phyloP scores from a whole-genome alignment of 2,329 filamentous ascomycete genomes.

The Magnaporthiopsis incrustans region DNA sequence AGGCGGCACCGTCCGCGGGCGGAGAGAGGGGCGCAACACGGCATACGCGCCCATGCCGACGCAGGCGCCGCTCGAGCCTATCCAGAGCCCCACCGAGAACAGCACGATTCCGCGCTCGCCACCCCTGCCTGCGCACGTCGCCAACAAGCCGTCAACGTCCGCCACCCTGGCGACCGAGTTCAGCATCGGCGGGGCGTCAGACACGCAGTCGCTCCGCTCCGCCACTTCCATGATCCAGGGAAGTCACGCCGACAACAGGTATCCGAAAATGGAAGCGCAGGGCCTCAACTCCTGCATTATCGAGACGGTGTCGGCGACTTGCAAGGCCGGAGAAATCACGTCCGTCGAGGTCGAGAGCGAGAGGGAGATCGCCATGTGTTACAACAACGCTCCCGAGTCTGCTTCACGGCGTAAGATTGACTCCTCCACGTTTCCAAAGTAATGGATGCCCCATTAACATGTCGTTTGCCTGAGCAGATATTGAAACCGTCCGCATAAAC shows the following conservation, averaged over 20 bases:
- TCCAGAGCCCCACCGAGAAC: neutral
- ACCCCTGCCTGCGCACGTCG: conserved; percentile 20
- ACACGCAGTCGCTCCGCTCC: conserved; percentile 87
- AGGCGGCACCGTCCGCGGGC: conserved; percentile 72
- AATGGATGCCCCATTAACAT: conserved; percentile 5
- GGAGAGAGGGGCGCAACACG: conserved; percentile 86
- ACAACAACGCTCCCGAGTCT: conserved; percentile 51
- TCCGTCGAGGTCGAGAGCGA: conserved; percentile 70
- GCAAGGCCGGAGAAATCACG: conserved; percentile 65
- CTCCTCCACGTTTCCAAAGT: neutral
- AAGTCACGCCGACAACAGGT: conserved; percentile 60
- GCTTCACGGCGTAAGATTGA: conserved; percentile 40
- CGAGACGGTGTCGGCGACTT: conserved; percentile 81
- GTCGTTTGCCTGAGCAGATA: conserved; percentile 25
- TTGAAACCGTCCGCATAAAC: conserved; percentile 70
- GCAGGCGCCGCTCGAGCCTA: conserved; percentile 5
- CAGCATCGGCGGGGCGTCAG: conserved; percentile 54
- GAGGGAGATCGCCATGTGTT: conserved; percentile 83
- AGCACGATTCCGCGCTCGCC: conserved; percentile 18
- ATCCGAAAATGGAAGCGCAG: conserved; percentile 71
- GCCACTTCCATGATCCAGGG: conserved; percentile 60
- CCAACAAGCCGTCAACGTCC: conserved; percentile 38
- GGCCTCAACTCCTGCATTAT: conserved; percentile 85
- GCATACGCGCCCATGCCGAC: conserved; percentile 58
- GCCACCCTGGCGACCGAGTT: conserved; percentile 55